A percentile compares a stretch with the other conserved stretches of the same genome.
phyloP scores from a whole-genome alignment of 2,329 filamentous ascomycete genomes.

The Neopestalotiopsis clavispora region DNA sequence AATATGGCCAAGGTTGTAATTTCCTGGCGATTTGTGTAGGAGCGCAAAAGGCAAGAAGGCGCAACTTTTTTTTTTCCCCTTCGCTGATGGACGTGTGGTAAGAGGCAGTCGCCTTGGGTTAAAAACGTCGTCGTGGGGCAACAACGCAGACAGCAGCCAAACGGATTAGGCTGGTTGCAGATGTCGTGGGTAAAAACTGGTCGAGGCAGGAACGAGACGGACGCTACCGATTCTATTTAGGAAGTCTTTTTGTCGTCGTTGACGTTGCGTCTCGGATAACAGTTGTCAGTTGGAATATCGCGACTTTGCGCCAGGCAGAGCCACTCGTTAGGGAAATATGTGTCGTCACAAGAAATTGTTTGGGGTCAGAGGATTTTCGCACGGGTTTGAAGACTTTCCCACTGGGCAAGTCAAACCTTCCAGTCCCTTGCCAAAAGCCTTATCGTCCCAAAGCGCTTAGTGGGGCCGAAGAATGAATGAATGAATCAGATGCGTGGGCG shows the following conservation, averaged over 20 bases:
- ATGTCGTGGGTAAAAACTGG: slow-evolving; percentile 9
- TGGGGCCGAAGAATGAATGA: neutral
- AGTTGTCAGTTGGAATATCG: slow-evolving; percentile 2
- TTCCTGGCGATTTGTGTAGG: neutral
- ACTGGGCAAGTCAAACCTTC: neutral
- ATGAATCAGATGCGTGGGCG: neutral
- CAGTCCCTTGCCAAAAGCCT: neutral
- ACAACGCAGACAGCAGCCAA: neutral
- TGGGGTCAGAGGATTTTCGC: slow-evolving; percentile 16
- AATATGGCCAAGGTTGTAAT: neutral
- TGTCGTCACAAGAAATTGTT: slow-evolving; percentile 17
- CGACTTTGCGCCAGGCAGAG: slow-evolving; percentile 32
- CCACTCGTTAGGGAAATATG: slow-evolving; percentile 16
- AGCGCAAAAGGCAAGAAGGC: slow-evolving; percentile 12
- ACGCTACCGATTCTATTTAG: neutral
- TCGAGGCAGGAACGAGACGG: neutral
- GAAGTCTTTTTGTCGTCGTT: neutral
- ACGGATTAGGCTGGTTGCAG: neutral
- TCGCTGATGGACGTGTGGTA: neutral
- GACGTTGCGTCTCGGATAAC: neutral
- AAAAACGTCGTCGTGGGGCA: slow-evolving; percentile 16
- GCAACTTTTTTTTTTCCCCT: neutral
- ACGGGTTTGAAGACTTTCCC: slow-evolving; percentile 14
- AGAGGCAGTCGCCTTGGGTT: neutral
- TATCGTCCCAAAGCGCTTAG: neutral